Evolutionary conservation across 2,329 filamentous ascomycete species (phyloP), one percentile per base, ranked within the genome.

Genomic region (Cladophialophora carrionii): DNA sequence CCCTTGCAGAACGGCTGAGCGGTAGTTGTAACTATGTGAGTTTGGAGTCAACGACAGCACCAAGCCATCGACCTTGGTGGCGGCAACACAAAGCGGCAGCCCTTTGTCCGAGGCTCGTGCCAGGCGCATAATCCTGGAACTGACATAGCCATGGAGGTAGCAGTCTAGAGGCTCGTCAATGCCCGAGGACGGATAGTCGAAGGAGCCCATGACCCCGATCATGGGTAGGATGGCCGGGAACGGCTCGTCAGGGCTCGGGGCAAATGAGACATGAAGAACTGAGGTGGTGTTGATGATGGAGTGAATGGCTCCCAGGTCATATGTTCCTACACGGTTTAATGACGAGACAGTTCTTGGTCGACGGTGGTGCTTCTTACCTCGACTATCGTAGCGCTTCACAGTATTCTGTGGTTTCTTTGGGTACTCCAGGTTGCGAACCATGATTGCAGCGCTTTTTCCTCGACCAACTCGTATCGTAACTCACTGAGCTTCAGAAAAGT

Each of bases 141-240:
- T 90, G 71, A 94, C 88, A 76, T 94, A 96, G 73, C 91, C 91
- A 77, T 96, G 92, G 7, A 96, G 83, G 76, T 96, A 96, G 67
- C 89, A 83, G 64, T 92, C 88, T 4, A 92, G 81, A 0, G 88
- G 86, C 69, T 92, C 87, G 57, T 84, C 82, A 20, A 84, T 76
- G 59, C 82, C 81, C 17, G 86, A 82, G 61, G 84, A 87, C 4
- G 88, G 88, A 64, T 80, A 79, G 8, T 82, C 81, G 74, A 88
- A 95, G 26, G 87, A 90, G 12, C 87, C 90, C 83, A 95, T 90
- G 72, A 90, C 87, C 58, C 90, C 91, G 72, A 96, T 90, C 91
- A 96, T 94, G 67, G 92, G 92, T 1, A 96, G 83, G 61, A 89
- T 88, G 58, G 87, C 85, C 3, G 91, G 91, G 73, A 93, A 95